Percentiles rank a stretch among this genome's conserved stretches.
These are phyloP conservation scores for Venturia aucupariae DNA, from an alignment of 2,329 filamentous ascomycete genomes.

Conservation along the genomic window DNA sequence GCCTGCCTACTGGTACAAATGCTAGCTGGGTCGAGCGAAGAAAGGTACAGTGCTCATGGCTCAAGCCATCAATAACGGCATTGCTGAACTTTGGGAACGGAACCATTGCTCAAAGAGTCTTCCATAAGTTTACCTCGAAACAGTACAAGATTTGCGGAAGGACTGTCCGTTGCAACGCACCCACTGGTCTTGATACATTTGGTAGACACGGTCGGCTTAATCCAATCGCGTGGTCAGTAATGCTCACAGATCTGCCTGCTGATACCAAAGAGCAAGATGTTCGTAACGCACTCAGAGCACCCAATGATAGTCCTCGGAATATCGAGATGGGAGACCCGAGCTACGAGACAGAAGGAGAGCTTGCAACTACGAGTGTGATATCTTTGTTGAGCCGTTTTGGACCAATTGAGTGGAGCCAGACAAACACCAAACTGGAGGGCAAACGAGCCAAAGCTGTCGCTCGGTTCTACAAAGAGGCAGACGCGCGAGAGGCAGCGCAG, in stretches of 20 bases:
- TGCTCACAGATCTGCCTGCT: slow-evolving; percentile 1
- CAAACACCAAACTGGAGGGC: not conserved
- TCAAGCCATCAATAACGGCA: slow-evolving; percentile 19
- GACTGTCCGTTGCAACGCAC: not conserved
- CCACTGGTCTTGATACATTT: not conserved
- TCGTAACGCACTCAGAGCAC: not conserved
- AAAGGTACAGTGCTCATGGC: slow-evolving; percentile 22
- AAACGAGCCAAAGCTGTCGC: slow-evolving; percentile 1
- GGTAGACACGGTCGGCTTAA: not conserved
- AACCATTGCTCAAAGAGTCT: slow-evolving; percentile 19
- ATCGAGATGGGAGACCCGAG: slow-evolving; percentile 1
- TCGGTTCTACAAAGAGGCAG: not conserved
- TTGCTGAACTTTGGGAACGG: slow-evolving; percentile 21
- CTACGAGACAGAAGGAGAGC: not conserved
- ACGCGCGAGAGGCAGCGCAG: slow-evolving; percentile 3
- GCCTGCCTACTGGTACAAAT: slow-evolving; percentile 13
- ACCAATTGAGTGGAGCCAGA: not conserved
- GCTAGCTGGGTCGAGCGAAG: slow-evolving; percentile 18
- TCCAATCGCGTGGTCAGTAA: not conserved
- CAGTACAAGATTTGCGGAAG: slow-evolving; percentile 16
- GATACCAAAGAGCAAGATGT: not conserved
- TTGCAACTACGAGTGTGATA: not conserved
- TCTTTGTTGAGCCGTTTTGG: not conserved
- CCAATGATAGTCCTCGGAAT: not conserved
- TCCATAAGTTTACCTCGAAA: slow-evolving; percentile 19